These are phyloP conservation scores for Apophysomyces sp. DNA, from an alignment of 371 early-diverging fungal species.

Conservation along the genomic window DNA sequence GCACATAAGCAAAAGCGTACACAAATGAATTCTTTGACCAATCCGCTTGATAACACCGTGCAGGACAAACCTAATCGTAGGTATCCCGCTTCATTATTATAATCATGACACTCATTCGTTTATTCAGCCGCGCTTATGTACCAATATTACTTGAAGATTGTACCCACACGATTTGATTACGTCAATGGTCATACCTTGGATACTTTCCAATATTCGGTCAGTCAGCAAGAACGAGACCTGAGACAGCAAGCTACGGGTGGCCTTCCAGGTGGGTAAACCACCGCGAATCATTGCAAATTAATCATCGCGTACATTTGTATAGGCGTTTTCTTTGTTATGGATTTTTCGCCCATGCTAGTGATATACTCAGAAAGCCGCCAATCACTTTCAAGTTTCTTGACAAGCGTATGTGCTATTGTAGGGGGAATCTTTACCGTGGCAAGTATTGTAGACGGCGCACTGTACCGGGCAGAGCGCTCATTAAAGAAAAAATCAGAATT, in stretches of 20 bases:
- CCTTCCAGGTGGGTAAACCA: slow-evolving; percentile 53
- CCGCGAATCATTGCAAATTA: neutral
- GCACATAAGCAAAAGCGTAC: slow-evolving; percentile 33
- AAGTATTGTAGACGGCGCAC: slow-evolving; percentile 80
- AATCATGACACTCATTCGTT: neutral
- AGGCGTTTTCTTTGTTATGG: slow-evolving; percentile 92
- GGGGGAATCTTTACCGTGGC: slow-evolving; percentile 96
- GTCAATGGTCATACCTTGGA: slow-evolving; percentile 63
- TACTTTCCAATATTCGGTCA: slow-evolving; percentile 94
- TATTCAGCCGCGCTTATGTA: slow-evolving; percentile 53
- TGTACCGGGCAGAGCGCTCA: slow-evolving; percentile 82
- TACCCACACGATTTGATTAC: slow-evolving; percentile 80
- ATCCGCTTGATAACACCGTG: slow-evolving; percentile 75
- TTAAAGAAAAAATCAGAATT: slow-evolving; percentile 71
- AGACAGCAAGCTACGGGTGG: slow-evolving; percentile 32
- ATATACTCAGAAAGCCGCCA: slow-evolving; percentile 77
- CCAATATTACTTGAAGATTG: slow-evolving; percentile 95
- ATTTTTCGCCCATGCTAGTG: slow-evolving; percentile 96
- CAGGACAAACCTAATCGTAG: slow-evolving; percentile 52
- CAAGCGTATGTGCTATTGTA: slow-evolving; percentile 90
- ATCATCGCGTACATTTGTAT: neutral
- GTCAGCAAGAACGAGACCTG: slow-evolving; percentile 71
- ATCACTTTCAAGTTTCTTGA: slow-evolving; percentile 84
- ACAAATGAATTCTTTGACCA: slow-evolving; percentile 48
- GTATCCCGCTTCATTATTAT: neutral